Base-by-base conservation (phyloP, 1,139 yeast genomes). In the Yamadazyma siamensis region DNA sequence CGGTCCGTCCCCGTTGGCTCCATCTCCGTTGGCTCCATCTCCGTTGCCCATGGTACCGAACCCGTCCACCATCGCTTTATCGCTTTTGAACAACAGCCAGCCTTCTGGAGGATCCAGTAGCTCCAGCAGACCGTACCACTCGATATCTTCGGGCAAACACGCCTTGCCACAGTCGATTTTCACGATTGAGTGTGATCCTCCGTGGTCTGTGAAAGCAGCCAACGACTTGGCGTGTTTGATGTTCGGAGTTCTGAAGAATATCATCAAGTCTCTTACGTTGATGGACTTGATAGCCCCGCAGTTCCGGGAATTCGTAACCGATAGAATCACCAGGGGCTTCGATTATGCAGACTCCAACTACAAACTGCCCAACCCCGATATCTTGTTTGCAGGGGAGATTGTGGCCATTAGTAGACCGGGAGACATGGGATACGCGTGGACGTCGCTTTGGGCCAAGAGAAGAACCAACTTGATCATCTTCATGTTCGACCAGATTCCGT, bases 191-290 rank as follows among this genome's bases (percentile, higher is more conserved):
- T 62, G 74, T 13, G 76, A 73, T n/a, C 69, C 74, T 28, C 96
- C 96, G 0, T 89, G 94, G 87, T 59, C 68, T 13, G 75, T 89
- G 27, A 76, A 77, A 44, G 89, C 94, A 6, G 89, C 94, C 6
- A 89, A 89, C 50, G 96, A 89, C 56, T 65, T 87, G 45, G 95
- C 96, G 0, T 84, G 95, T 50, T 67, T 87, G 41, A 79, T 85
- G 65, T 85, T 88, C 61, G 96, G 96, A 12, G 77, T 84, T 8
- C 77, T 85, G 37, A 77, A 79, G 47, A 66, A 65, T 19, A 79
- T 81, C 29, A 65, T 88, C 28, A 71, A 73, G 27, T 70, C 80
- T 12, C 57, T 82, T 32, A 75, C 87, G 1, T 65, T 89, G 26
- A 65, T 85, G 63, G 95, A 86, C 52, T 67, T 87, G 39, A 77